These are phyloP conservation scores for Sclerospora graminicola DNA, from an alignment of 352 stramenopile species.

Conservation along the genomic window DNA sequence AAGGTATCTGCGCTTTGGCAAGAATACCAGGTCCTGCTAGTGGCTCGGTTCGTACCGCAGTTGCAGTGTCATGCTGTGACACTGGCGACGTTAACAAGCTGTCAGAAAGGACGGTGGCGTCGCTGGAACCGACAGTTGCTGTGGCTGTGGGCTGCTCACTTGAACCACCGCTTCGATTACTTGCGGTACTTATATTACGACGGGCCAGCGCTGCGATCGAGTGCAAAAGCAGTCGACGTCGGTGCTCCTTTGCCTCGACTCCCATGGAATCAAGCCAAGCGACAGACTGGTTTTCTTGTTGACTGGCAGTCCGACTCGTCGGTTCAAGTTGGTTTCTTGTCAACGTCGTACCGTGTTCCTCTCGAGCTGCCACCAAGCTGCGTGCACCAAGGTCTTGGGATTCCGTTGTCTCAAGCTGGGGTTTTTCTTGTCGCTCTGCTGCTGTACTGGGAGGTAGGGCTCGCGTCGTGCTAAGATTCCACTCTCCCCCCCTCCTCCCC, in stretches of 20 bases:
- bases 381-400: background rate
- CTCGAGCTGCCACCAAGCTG: too few species aligned
- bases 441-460: constrained; percentile 14
- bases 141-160: background rate
- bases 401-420: constrained; percentile 4
- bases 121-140: background rate
- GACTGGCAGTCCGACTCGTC: background rate
- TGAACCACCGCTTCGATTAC: constrained; percentile 1
- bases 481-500: constrained; percentile 14
- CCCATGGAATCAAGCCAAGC: constrained; percentile 18
- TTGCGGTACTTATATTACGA: constrained; percentile 7
- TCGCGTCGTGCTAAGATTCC: constrained; percentile 11
- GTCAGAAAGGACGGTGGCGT: too few species aligned
- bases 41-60: constrained; percentile 12
- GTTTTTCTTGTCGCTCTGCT: constrained; percentile 2
- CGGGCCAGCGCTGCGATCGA: constrained; percentile 29
- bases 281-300: constrained; percentile 8
- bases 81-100: too few species aligned
- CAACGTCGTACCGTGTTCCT: too few species aligned
- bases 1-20: constrained; percentile 2
- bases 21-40: constrained; percentile 8
- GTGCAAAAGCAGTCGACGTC: constrained; percentile 23
- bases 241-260: constrained; percentile 26
- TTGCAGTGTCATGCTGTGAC: too few species aligned
- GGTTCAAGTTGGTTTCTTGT: too few species aligned